phyloP scores from a whole-genome alignment of 169 alveolate genomes.

The Haemoproteus tartakovskyi region DNA sequence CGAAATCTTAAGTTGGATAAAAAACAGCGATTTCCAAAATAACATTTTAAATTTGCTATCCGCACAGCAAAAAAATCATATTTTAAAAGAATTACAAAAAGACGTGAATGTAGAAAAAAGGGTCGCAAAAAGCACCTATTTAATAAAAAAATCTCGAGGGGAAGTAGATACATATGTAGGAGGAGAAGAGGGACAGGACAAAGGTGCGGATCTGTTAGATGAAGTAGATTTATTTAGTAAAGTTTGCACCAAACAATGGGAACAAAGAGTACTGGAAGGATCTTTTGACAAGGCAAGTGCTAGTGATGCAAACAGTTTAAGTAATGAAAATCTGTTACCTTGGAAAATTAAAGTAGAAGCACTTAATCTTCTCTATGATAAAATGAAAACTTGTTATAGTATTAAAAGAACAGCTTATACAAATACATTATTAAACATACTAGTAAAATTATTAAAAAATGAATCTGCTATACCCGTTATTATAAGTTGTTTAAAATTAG shows the following conservation, averaged over 20 bases:
- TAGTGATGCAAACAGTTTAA: background rate
- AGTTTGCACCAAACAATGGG: conserved; percentile 64
- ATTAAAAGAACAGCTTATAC: conserved; percentile 46
- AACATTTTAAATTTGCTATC: conserved; percentile 22
- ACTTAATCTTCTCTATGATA: conserved; percentile 34
- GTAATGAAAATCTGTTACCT: conserved; percentile 61
- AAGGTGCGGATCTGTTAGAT: background rate
- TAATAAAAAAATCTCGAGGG: background rate
- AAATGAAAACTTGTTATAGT: conserved; percentile 17
- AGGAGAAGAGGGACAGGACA: background rate
- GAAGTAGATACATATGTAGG: too few relatives aligned
- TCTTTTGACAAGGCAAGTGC: conserved; percentile 13
- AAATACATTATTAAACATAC: conserved; percentile 24
- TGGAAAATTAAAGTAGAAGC: conserved; percentile 68
- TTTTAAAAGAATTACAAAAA: conserved; percentile 51
- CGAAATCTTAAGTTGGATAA: conserved; percentile 17
- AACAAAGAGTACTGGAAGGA: conserved; percentile 57
- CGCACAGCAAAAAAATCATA: conserved; percentile 48
- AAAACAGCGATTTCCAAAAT: conserved; percentile 34
- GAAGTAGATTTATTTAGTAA: conserved; percentile 48
- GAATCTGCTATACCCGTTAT: conserved; percentile 63
- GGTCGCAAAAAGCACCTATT: background rate
- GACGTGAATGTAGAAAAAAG: background rate
- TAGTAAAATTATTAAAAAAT: conserved; percentile 28
- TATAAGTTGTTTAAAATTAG: conserved; percentile 26